Conservation (phyloP, 495 filamentous ascomycete genomes). For the Barbatosphaeria neglecta region DNA sequence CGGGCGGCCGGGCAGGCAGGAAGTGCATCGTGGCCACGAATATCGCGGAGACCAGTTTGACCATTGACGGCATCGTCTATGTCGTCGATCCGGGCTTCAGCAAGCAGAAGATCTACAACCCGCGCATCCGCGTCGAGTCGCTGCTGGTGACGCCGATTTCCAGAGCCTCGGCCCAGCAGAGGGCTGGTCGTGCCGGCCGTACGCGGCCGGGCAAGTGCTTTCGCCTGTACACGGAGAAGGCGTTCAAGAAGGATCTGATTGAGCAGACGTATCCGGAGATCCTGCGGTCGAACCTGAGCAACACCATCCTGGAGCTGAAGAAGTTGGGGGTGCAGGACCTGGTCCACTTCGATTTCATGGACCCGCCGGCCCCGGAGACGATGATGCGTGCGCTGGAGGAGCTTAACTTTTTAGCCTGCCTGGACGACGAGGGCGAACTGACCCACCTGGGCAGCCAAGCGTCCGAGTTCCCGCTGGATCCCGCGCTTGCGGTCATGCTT, state of each 20-base stretch:
- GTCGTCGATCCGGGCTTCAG: slow-evolving; percentile 98
- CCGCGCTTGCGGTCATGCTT: slow-evolving; percentile 92
- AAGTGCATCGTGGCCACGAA: slow-evolving; percentile 95
- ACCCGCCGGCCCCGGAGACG: slow-evolving; percentile 94
- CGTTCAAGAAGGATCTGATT: slow-evolving; percentile 97
- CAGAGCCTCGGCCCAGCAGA: slow-evolving; percentile 95
- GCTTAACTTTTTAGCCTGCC: slow-evolving; percentile 90
- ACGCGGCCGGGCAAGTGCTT: slow-evolving; percentile 96
- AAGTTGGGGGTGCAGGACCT: slow-evolving; percentile 93
- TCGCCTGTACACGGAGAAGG: slow-evolving; percentile 87
- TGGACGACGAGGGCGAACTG: slow-evolving; percentile 91
- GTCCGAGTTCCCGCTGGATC: slow-evolving; percentile 93
- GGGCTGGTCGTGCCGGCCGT: slow-evolving; percentile 97
- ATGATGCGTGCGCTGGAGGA: slow-evolving; percentile 98
- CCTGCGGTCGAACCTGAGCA: slow-evolving; percentile 83
- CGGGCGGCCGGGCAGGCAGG: slow-evolving; percentile 76
- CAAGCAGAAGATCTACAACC: slow-evolving; percentile 99
- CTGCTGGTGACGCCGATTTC: slow-evolving; percentile 92
- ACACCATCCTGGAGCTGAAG: slow-evolving; percentile 92
- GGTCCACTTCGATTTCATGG: slow-evolving; percentile 98
- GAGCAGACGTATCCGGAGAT: slow-evolving; percentile 96
- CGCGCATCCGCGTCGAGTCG: slow-evolving; percentile 90
- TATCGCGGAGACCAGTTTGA: slow-evolving; percentile 94
- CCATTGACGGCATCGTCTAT: slow-evolving; percentile 98
- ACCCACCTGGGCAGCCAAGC: slow-evolving; percentile 77